Evolutionary conservation across 164 flowering plant species (phyloP), one percentile per base, ranked within the genome.

Genomic region (Tinospora cordifolia): DNA sequence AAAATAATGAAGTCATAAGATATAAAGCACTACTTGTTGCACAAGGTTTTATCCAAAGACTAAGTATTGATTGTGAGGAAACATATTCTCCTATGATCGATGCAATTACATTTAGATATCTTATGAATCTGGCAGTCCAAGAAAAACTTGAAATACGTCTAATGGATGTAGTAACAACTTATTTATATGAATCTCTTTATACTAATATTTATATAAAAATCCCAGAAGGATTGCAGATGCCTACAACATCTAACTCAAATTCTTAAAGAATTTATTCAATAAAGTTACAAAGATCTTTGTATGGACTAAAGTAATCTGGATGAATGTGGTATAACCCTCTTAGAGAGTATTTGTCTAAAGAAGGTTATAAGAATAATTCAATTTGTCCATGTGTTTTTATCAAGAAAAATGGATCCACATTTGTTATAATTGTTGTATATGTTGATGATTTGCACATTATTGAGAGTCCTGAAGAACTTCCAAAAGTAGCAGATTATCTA

Each of bases 331-430:
- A 30, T 30, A 65, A 24, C 5, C 14, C 8, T 11, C n/a, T 6
- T 1, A 65, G 10, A 13, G 67, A 65, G 8, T 36, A 39, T 19
- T 24, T 65, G 34, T 36, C 21, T 30, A 19, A 26, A 15, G 12
- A 24, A 26, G 65, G 36, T 19, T 58, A 58, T 58, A 58, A 15
- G 9, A 58, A 38, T n/a, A 5, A 65, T 38, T n/a, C 41, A 4
- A 30, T 65, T 14, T 65, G 67, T 46, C 47, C 24, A 65, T 65
- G 67, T 65, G 19, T 65, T 17, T 65, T 65, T 15, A n/a, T 58
- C 17, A 58, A 58, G 62, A 58, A 4, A 4, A 30, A 30, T 4
- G 36, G 36, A 30, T 30, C 36, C 4, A 30, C 36, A 27, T 36
- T 65, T n/a, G n/a, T n/a, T n/a, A n/a, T n/a, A n/a, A n/a, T 27